A percentile compares a stretch with the other conserved stretches of the same genome.
Evolutionary conservation across 768 basidiomycete species (phyloP).

Genomic region (Phlebiopsis gigantea): DNA sequence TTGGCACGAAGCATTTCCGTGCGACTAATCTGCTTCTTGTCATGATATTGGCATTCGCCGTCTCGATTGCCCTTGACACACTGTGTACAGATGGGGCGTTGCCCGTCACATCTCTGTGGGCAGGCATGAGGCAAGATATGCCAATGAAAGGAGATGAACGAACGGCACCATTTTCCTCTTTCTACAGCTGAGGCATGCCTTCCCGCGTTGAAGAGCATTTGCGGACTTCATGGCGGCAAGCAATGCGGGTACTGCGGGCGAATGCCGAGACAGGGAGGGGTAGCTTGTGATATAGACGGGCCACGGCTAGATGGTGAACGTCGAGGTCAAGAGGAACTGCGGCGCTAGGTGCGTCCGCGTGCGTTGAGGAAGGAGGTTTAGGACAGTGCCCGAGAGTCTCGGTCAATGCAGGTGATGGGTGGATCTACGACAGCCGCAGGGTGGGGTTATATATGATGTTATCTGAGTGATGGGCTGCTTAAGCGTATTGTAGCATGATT

Average conservation of each 20-base stretch:
- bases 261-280: not conserved
- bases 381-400: not conserved
- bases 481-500: not conserved
- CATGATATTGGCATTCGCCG: conserved; percentile 53
- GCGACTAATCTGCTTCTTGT: conserved; percentile 53
- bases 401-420: not conserved
- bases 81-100: conserved; percentile 49
- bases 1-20: conserved; percentile 56
- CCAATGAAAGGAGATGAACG: not conserved
- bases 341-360: not conserved
- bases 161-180: conserved; percentile 33
- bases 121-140: not conserved
- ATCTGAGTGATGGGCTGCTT: not conserved
- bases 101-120: conserved; percentile 57
- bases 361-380: not conserved
- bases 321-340: not conserved
- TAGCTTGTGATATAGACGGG: not conserved
- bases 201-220: conserved; percentile 32
- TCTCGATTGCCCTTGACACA: conserved; percentile 50
- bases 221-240: conserved; percentile 24
- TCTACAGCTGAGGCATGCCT: conserved; percentile 35
- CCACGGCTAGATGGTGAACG: not conserved
- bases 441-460: not conserved
- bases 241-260: not conserved
- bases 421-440: not conserved